Evolutionary conservation across 306 rosid species (phyloP), one percentile per base, ranked within the genome.

Genomic region (Lotus japonicus): DNA sequence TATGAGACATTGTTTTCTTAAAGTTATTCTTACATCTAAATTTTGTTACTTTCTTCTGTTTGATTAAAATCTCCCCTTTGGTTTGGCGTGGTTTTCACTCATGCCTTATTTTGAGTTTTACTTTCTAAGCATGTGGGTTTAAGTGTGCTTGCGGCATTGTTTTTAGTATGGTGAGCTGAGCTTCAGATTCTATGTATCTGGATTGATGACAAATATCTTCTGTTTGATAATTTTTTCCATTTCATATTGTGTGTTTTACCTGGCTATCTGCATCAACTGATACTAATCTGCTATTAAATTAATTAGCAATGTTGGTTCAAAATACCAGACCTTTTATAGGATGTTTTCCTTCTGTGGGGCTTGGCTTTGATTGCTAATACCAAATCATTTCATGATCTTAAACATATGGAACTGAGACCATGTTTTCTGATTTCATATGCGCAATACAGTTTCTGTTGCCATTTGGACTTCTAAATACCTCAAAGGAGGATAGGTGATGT

Each of bases 361-460:
- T 45, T 46, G 48, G 28, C 58, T 72, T 35, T 68, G 54, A 62
- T 61, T 71, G 41, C n/a, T 71, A 46, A 55, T 60, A 36, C 52
- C 62, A 60, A 59, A 60, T 28, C 44, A 18, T 9, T 70, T 70
- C 33, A 44, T 19, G 58, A 54, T n/a, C n/a, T n/a, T n/a, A n/a
- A n/a, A n/a, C n/a, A n/a, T n/a, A n/a, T n/a, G n/a, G n/a, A n/a
- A n/a, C n/a, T n/a, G n/a, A 42, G 17, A 42, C 38, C 23, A 19
- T 11, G 6, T 69, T 56, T 21, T 58, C 58, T 58, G 23, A 31
- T 33, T 0, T 5, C 52, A 11, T 43, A 9, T 5, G 64, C 3
- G 5, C 6, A 7, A 31, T 31, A 31, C 36, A 5, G 0, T 31
- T 31, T 31, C 1, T 5, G 36, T 31, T 31, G 5, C 36, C 36